phyloP scores from a whole-genome alignment of 108 stramenopile species.

The Pelagomonas calceolata region DNA sequence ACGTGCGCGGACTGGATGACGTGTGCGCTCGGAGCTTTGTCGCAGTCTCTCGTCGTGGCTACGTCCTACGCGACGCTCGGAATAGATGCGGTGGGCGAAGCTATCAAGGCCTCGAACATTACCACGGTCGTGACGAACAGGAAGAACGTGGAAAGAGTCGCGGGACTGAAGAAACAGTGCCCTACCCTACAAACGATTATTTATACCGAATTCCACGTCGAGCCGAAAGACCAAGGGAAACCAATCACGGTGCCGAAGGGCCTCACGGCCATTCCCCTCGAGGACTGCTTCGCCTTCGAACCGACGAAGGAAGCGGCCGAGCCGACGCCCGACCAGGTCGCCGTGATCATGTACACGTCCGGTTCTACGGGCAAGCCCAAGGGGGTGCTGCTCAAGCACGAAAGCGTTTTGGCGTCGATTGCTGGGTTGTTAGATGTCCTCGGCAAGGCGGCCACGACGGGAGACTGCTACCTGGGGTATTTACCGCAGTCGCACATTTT shows the following conservation, averaged over 20 bases:
- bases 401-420: no score
- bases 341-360: constrained; percentile 64
- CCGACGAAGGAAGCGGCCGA: no score
- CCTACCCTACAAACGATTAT: constrained; percentile 64
- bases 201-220: constrained; percentile 65
- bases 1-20: constrained; percentile 83
- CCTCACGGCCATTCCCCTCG: no score
- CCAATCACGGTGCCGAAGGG: no score
- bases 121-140: constrained; percentile 73
- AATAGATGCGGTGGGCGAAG: constrained; percentile 74
- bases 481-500: constrained; percentile 71
- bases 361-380: constrained; percentile 92
- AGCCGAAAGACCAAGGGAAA: constrained; percentile 27
- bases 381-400: constrained; percentile 76
- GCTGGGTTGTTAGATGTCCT: background rate
- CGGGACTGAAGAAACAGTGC: constrained; percentile 41
- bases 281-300: no score
- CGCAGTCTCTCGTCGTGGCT: constrained; percentile 61
- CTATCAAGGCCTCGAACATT: constrained; percentile 61
- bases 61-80: constrained; percentile 84
- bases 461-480: constrained; percentile 55
- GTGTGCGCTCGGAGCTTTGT: constrained; percentile 61
- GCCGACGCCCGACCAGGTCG: no score
- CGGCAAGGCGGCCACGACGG: background rate
- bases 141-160: constrained; percentile 39